phyloP scores from a whole-genome alignment of 768 basidiomycete genomes.

The Suillus ampliporus region DNA sequence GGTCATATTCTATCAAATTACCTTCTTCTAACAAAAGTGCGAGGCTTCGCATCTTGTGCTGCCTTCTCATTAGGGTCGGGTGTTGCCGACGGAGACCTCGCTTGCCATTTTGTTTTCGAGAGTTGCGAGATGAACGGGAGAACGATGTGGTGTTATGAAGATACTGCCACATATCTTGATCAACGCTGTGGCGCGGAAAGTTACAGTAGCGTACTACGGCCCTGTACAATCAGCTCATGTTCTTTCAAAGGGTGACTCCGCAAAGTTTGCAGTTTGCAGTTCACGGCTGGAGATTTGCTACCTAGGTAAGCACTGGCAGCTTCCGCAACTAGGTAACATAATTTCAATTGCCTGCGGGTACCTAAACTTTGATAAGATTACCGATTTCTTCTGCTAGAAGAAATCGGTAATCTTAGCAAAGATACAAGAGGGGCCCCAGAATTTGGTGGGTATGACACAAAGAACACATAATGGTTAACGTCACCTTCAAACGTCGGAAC shows the following conservation, averaged over 20 bases:
- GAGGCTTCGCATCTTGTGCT: not conserved
- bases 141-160: not conserved
- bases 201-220: not conserved
- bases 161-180: not conserved
- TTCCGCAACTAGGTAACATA: no score
- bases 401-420: no score
- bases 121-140: not conserved
- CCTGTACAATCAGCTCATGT: not conserved
- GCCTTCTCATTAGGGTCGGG: not conserved
- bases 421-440: no score
- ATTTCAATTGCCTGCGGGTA: no score
- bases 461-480: not conserved
- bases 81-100: not conserved
- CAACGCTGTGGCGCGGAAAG: not conserved
- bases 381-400: no score
- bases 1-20: not conserved
- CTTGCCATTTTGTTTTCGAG: not conserved
- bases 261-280: not conserved
- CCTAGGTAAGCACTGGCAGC: no score
- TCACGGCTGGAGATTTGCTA: not conserved
- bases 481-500: not conserved
- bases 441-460: not conserved
- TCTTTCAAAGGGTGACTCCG: not conserved
- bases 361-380: no score
- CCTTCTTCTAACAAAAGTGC: not conserved